Conservation (phyloP, 169 alveolate species). For the Plasmodium gaboni region DNA sequence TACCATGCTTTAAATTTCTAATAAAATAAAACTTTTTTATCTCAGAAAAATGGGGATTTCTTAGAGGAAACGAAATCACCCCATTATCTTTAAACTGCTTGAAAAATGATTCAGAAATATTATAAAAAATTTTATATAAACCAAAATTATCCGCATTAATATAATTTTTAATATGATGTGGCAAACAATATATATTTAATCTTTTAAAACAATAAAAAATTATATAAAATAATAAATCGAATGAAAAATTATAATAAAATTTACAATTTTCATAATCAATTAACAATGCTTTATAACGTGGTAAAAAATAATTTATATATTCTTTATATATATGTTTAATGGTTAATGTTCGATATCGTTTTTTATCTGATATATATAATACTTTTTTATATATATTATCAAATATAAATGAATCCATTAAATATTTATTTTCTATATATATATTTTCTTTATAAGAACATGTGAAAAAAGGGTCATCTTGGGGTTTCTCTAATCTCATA, state of each 20-base stretch:
- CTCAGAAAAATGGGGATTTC: conserved; percentile 25
- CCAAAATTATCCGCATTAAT: conserved; percentile 34
- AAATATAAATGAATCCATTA: conserved; percentile 55
- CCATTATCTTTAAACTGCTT: conserved; percentile 16
- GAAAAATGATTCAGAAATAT: conserved; percentile 25
- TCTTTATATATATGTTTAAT: conserved; percentile 38
- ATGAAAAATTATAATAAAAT: conserved; percentile 28
- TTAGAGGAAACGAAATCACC: conserved; percentile 23
- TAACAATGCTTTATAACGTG: conserved; percentile 12
- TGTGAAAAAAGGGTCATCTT: not conserved
- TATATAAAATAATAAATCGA: conserved; percentile 37
- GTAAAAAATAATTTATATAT: conserved; percentile 32
- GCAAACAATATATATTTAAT: conserved; percentile 47
- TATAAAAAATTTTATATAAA: conserved; percentile 35
- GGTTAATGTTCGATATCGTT: conserved; percentile 27
- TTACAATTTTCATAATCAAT: conserved; percentile 15
- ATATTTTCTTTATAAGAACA: not conserved
- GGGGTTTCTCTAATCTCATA: not conserved
- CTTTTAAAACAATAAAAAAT: conserved; percentile 41
- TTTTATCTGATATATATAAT: conserved; percentile 18
- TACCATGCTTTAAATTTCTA: conserved; percentile 26
- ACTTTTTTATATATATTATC: conserved; percentile 21
- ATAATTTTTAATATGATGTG: conserved; percentile 32
- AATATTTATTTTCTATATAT: conserved; percentile 12
- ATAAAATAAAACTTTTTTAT: conserved; percentile 32